These are phyloP conservation scores for Calycina herbarum DNA, from an alignment of 2,329 filamentous ascomycete species.

Conservation along the genomic window DNA sequence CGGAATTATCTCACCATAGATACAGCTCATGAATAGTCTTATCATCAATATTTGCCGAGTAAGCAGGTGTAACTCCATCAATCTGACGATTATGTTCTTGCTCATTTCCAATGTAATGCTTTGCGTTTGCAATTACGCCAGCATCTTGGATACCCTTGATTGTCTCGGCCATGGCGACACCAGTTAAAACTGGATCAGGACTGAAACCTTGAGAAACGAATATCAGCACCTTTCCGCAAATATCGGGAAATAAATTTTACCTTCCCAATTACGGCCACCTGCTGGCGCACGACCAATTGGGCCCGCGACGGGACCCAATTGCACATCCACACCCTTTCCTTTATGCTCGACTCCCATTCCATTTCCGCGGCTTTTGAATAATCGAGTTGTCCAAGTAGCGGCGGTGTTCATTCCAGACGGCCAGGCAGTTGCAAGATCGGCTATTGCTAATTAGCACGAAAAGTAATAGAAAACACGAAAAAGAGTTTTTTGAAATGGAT, in stretches of 20 bases:
- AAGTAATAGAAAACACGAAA: neutral
- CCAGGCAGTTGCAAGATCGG: conserved; percentile 72
- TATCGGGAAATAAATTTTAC: conserved; percentile 12
- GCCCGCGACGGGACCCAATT: conserved; percentile 73
- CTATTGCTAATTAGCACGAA: neutral
- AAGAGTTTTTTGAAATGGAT: neutral
- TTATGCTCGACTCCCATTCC: conserved; percentile 70
- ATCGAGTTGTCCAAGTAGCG: conserved; percentile 71
- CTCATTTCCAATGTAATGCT: conserved; percentile 70
- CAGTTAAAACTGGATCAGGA: conserved; percentile 75
- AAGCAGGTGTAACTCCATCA: conserved; percentile 58
- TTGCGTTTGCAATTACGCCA: conserved; percentile 80
- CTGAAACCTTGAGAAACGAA: conserved; percentile 48
- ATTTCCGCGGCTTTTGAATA: conserved; percentile 68
- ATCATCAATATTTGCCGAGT: conserved; percentile 63
- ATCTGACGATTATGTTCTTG: conserved; percentile 54
- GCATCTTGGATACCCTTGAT: conserved; percentile 79
- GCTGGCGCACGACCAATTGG: conserved; percentile 65
- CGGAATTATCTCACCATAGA: conserved; percentile 45
- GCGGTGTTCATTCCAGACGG: conserved; percentile 75
- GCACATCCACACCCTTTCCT: conserved; percentile 72
- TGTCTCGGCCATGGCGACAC: conserved; percentile 68
- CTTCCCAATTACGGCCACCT: conserved; percentile 71
- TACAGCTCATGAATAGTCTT: conserved; percentile 62
- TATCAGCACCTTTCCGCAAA: neutral